These are phyloP conservation scores for Phyllosticta citrichinensis DNA, from an alignment of 2,329 filamentous ascomycete species.

Conservation along the genomic window DNA sequence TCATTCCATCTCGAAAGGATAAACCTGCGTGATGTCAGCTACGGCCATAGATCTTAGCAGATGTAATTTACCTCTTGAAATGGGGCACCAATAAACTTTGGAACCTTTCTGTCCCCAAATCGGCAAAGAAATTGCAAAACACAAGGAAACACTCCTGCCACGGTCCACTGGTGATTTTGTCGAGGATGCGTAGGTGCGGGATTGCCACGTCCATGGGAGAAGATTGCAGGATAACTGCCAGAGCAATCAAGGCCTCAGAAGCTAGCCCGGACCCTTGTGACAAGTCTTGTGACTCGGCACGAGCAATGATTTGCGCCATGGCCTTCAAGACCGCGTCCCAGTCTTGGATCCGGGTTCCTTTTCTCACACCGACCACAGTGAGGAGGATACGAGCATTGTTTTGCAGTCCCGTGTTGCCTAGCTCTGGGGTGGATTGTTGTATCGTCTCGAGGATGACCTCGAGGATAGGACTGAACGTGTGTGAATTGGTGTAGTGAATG, in stretches of 20 bases:
- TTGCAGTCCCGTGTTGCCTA: conserved; percentile 15
- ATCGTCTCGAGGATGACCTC: conserved; percentile 40
- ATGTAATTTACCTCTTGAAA: conserved; percentile 58
- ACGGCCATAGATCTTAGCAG: not conserved
- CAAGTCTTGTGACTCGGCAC: conserved; percentile 13
- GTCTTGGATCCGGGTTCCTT: conserved; percentile 60
- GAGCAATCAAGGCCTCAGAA: conserved; percentile 32
- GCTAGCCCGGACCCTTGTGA: not conserved
- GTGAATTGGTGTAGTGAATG: conserved; percentile 68
- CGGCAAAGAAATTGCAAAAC: conserved; percentile 74
- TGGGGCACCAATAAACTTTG: conserved; percentile 66
- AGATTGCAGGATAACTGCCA: conserved; percentile 60
- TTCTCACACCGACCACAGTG: conserved; percentile 66
- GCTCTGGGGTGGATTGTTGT: not conserved
- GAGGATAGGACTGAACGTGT: conserved; percentile 62
- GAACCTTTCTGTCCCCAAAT: conserved; percentile 65
- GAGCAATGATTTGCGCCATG: conserved; percentile 22
- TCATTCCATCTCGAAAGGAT: conserved; percentile 41
- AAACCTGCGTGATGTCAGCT: conserved; percentile 46
- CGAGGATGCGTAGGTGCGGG: conserved; percentile 55
- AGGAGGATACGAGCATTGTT: conserved; percentile 46
- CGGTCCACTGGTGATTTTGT: conserved; percentile 53
- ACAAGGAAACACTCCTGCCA: conserved; percentile 67
- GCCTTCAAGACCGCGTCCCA: conserved; percentile 57
- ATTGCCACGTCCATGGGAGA: conserved; percentile 73